phyloP scores from a whole-genome alignment of 1,284 basidiomycete genomes.

The Leucoagaricus sp. region DNA sequence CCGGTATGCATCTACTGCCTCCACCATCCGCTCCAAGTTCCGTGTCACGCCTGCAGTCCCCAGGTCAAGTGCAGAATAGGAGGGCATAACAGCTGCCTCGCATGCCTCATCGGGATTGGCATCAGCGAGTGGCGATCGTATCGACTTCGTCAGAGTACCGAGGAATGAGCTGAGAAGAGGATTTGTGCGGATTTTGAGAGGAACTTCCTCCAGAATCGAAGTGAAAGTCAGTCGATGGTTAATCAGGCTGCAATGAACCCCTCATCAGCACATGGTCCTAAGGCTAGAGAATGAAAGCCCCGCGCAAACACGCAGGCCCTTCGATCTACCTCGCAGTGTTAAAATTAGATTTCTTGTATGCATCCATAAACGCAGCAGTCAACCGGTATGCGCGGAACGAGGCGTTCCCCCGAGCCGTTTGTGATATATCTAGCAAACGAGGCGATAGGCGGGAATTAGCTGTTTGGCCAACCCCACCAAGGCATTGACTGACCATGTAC shows the following conservation, averaged over 20 bases:
- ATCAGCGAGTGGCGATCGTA: conserved; percentile 35
- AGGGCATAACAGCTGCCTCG: conserved; percentile 47
- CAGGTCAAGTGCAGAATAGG: conserved; percentile 63
- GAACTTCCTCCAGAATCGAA: conserved; percentile 88
- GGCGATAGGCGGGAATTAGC: conserved; percentile 9
- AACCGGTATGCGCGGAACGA: conserved; percentile 92
- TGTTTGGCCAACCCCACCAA: conserved; percentile 8
- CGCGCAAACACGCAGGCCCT: conserved; percentile 1
- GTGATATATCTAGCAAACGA: conserved; percentile 57
- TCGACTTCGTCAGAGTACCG: conserved; percentile 59
- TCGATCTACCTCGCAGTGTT: conserved; percentile 73
- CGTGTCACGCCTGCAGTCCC: conserved; percentile 60
- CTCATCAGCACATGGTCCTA: conserved; percentile 19
- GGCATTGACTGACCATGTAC: conserved; percentile 72
- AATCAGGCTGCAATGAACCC: conserved; percentile 62
- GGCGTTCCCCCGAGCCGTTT: conserved; percentile 83
- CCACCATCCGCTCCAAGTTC: conserved; percentile 82
- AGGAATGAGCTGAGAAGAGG: conserved; percentile 87
- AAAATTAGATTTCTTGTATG: conserved; percentile 87
- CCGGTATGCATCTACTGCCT: conserved; percentile 83
- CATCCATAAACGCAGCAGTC: conserved; percentile 82
- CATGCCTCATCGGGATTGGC: conserved; percentile 39
- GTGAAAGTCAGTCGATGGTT: conserved; percentile 89
- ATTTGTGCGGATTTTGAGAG: conserved; percentile 87
- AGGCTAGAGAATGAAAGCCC: conserved; percentile 20